Base-by-base conservation (phyloP, 331 rosid genomes). In the Cydonia oblonga region DNA sequence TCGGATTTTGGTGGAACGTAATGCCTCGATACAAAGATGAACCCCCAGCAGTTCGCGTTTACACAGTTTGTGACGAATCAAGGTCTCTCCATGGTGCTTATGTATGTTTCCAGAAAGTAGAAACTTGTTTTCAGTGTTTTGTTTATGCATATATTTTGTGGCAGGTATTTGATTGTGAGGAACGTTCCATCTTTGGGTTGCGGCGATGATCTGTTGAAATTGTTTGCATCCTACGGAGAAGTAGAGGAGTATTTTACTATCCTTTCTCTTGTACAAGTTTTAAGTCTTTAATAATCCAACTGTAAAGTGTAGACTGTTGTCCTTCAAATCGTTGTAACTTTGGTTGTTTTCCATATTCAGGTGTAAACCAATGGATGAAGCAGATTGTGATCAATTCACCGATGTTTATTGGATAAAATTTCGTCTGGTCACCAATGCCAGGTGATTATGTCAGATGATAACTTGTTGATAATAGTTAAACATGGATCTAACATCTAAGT, bases 141-240 rank as follows among this genome's bases (percentile, higher is more conserved):
- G 18, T 42, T 28, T 59, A 24, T 35, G 1, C 2, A 1, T 13
- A 20, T 26, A 6, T 66, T 19, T 65, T 25, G 32, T 33, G 66
- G 64, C 76, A 90, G 97, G 77, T 93, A 90, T 80, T 83, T 93
- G 86, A 82, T 83, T 80, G 97, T 86, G 83, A 87, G 70, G 89
- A 89, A 93, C 1, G 90, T 90, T 79, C 98, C 97, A 4, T 83
- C 90, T n/a, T 83, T 93, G 76, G 98, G 98, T 14, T 93, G 97
- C 14, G 90, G 95, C 2, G 82, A 87, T 69, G 96, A 93, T 42
- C 74, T 93, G 89, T 81, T 70, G 56, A 86, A 83, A 80, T 73
- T 89, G 22, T 93, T 89, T 68, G 83, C 92, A 28, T 74, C 98
- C 68, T 85, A 89, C 28, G 95, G 95, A 71, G 88, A 87, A 63